Conservation (phyloP, 2,329 filamentous ascomycete species). For the Chrysosphaeria jannelii region DNA sequence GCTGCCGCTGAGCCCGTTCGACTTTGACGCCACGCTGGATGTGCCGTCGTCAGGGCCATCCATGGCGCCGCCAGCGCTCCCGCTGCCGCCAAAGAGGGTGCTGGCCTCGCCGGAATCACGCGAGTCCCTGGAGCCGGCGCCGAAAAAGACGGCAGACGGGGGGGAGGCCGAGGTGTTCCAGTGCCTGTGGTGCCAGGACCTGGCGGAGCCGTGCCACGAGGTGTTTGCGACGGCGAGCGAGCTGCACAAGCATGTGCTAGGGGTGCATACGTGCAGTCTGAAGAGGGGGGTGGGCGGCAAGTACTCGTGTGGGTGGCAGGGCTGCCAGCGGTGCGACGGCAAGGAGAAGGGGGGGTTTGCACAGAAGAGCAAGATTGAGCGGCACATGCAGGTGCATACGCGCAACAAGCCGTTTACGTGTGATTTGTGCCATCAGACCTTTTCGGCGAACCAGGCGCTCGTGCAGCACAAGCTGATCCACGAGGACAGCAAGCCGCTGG, state of each 20-base stretch:
- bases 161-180: constrained; percentile 1
- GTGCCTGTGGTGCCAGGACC: constrained; percentile 8
- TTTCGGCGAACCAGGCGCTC: constrained; percentile 37
- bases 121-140: too few relatives aligned
- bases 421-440: constrained; percentile 20
- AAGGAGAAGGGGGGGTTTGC: constrained; percentile 16
- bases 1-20: neutral
- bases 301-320: constrained; percentile 20
- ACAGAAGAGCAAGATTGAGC: constrained; percentile 30
- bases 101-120: neutral
- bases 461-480: constrained; percentile 37
- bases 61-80: neutral
- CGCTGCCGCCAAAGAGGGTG: neutral
- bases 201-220: constrained; percentile 6
- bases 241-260: constrained; percentile 23
- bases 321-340: constrained; percentile 18
- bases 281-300: constrained; percentile 16
- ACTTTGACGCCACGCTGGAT: constrained; percentile 1
- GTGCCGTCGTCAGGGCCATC: neutral
- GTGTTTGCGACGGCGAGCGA: constrained; percentile 15
- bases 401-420: constrained; percentile 30
- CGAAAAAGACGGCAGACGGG: too few relatives aligned
- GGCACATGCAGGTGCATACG: constrained; percentile 34
- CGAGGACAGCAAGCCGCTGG: constrained; percentile 31
- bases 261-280: constrained; percentile 16